Base-by-base conservation (phyloP, 495 filamentous ascomycete genomes). In the Aspergillus affinis region DNA sequence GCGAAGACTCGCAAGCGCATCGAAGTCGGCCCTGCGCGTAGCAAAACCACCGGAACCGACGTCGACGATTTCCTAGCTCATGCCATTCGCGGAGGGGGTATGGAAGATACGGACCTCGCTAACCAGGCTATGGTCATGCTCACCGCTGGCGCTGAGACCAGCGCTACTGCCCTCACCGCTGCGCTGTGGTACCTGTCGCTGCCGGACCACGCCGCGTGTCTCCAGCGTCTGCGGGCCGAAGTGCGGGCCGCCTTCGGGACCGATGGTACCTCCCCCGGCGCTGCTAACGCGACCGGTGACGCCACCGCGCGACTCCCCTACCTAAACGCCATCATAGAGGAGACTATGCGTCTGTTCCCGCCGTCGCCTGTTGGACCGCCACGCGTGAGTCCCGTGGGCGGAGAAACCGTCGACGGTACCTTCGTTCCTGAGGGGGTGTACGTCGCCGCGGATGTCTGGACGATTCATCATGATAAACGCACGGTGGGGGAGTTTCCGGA, bases 241-340 rank as follows among this genome's bases (percentile, higher is more conserved):
- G 47, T 49, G 10, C 47, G 47, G 8, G n/a, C 8, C 8, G 47
- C 47, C 17, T 49, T 49, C 21, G 12, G 19, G 30, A 7, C 30
- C 30, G 30, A 32, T 8, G 6, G 7, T 8, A 32, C 30, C n/a
- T n/a, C n/a, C n/a, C n/a, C n/a, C 46, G 15, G 2, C 13, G 8
- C 46, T 12, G 46, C 46, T 12, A 15, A 48, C 6, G 46, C 20
- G 8, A 48, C 46, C 6, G 46, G 46, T 1, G 46, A 48, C 15
- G 46, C n/a, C 8, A 48, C n/a, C 8, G 47, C 47, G 6, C 47
- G 47, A 2, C 47, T 49, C 3, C n/a, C 18, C 0, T 59, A 59
- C 30, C 48, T 52, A 9, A 59, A 59, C 57, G 57, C 57, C 18
- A 48, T 59, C 19, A 48, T 59, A 1, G 48, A 59, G 19, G 57